Conservation (phyloP, 2,329 filamentous ascomycete species). For the Verticillium klebahnii region DNA sequence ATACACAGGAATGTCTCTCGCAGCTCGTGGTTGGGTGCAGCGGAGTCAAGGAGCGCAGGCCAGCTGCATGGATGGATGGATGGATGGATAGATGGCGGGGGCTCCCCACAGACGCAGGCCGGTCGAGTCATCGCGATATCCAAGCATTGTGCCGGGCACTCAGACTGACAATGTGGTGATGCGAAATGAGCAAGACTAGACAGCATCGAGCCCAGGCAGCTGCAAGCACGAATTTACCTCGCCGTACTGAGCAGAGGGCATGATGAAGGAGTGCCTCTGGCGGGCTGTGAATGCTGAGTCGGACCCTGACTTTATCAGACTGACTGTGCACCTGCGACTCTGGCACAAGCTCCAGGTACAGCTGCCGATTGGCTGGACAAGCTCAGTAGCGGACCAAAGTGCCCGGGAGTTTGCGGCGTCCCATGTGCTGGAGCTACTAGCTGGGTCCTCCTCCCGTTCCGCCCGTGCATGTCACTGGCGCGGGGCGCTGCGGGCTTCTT, state of each 20-base stretch:
- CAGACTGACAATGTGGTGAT: too few species aligned
- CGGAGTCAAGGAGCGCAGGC: background rate
- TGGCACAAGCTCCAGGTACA: background rate
- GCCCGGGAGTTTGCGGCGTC: background rate
- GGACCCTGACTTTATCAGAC: background rate
- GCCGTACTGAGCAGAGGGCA: too few species aligned
- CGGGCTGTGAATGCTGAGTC: background rate
- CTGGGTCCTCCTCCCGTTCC: background rate
- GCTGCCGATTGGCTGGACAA: background rate
- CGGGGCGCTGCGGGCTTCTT: constrained; percentile 3
- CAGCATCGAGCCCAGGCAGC: too few species aligned
- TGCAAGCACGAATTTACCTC: too few species aligned
- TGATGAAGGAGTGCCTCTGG: background rate
- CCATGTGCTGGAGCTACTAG: background rate
- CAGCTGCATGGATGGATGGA: background rate
- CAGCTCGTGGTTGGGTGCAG: background rate
- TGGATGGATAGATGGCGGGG: background rate
- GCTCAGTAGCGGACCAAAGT: background rate
- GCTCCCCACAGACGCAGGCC: background rate
- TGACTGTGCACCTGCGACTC: background rate
- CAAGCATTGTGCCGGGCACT: background rate
- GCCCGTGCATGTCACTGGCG: background rate
- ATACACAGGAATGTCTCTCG: background rate
- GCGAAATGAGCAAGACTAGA: too few species aligned
- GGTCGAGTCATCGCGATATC: background rate